A percentile compares a stretch with the other conserved stretches of the same genome.
Conservation (phyloP, 495 filamentous ascomycete species). For the Lophiotrema nucula region DNA sequence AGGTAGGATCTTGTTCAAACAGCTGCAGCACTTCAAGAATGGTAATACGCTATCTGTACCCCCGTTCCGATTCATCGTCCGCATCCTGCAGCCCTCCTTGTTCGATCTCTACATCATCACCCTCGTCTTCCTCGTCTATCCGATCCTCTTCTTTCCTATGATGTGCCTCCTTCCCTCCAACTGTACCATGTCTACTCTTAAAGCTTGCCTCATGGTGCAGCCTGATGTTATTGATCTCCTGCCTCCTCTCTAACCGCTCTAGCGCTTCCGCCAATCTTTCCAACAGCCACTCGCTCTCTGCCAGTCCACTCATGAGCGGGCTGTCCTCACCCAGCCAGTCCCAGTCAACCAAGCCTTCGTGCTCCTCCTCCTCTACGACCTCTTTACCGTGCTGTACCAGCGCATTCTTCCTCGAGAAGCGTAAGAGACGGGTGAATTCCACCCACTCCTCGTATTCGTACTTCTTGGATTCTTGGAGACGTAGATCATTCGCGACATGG, state of each 20-base stretch:
- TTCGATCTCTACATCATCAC: neutral
- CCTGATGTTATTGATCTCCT: neutral
- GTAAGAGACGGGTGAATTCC: constrained; percentile 59
- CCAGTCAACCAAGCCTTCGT: constrained; percentile 60
- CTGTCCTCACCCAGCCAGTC: constrained; percentile 67
- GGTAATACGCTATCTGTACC: too few relatives aligned
- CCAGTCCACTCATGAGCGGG: constrained; percentile 56
- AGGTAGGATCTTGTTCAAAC: too few relatives aligned
- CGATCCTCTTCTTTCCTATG: neutral
- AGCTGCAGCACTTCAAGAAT: too few relatives aligned
- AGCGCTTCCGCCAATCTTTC: constrained; percentile 61
- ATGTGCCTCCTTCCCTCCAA: neutral
- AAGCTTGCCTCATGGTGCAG: too few relatives aligned
- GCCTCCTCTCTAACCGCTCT: constrained; percentile 38
- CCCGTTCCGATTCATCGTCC: neutral
- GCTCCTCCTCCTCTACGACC: constrained; percentile 46
- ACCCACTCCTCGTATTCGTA: constrained; percentile 68
- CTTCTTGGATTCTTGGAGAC: constrained; percentile 42
- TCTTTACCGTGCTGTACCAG: neutral
- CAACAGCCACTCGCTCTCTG: constrained; percentile 61
- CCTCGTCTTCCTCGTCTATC: neutral
- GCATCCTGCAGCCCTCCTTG: neutral
- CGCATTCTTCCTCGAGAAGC: constrained; percentile 17
- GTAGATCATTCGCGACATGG: constrained; percentile 49
- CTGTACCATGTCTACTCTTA: too few relatives aligned